phyloP scores from a whole-genome alignment of 140 eudicot species.

The Flaveria floridana region DNA sequence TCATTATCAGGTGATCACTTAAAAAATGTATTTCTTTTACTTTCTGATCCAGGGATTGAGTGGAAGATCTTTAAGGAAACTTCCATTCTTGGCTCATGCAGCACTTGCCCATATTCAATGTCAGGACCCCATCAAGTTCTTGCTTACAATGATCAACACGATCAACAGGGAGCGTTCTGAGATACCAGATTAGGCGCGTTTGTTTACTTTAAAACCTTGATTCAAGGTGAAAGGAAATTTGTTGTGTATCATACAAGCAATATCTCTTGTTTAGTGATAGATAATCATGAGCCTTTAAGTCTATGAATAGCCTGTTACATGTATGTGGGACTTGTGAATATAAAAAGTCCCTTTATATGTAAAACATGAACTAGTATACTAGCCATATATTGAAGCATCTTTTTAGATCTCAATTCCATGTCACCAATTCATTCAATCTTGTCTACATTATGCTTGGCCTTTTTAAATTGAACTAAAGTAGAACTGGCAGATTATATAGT shows the following conservation, averaged over 20 bases:
- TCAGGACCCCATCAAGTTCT: slow-evolving; percentile 58
- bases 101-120: slow-evolving; percentile 59
- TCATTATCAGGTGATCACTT: slow-evolving; percentile 5
- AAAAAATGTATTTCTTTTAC: neutral
- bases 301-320: slow-evolving; percentile 18
- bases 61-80: slow-evolving; percentile 92
- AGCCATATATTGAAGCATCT: slow-evolving; percentile 17
- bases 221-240: slow-evolving; percentile 4
- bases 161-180: slow-evolving; percentile 73
- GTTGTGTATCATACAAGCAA: slow-evolving; percentile 22
- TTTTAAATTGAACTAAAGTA: slow-evolving; percentile 1
- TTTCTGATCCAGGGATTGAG: slow-evolving; percentile 75
- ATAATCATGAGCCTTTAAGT: slow-evolving; percentile 27
- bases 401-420: slow-evolving; percentile 15
- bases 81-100: slow-evolving; percentile 91
- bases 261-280: slow-evolving; percentile 24
- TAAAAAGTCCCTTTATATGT: slow-evolving; percentile 24
- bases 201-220: slow-evolving; percentile 4
- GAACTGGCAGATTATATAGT: neutral
- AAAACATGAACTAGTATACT: slow-evolving; percentile 22
- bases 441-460: slow-evolving; percentile 5
- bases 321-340: slow-evolving; percentile 36
- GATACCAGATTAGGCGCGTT: slow-evolving; percentile 53
- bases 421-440: slow-evolving; percentile 5
- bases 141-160: slow-evolving; percentile 69